Base-by-base conservation (phyloP, 306 rosid species). In the Cyclanthera cordifolia region DNA sequence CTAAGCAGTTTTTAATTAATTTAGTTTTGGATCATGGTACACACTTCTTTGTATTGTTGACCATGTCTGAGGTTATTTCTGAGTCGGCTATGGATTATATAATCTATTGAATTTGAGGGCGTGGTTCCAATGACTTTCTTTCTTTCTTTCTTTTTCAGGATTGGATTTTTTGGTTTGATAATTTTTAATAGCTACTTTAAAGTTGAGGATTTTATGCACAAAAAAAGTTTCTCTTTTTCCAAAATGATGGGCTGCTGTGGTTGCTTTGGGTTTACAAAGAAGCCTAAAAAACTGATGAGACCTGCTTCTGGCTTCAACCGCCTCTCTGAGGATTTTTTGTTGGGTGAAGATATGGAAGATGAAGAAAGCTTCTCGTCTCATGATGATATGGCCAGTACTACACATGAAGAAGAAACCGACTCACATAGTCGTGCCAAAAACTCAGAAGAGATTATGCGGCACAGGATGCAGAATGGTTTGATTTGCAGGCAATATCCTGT, bases 401-500 rank as follows among this genome's bases (percentile, higher is more conserved):
- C 64, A 47, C 76, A 85, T 46, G 85, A 84, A 30, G 95, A 90
- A 68, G 96, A 88, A 54, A 68, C 71, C 45, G 91, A 78, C 69
- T 67, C 71, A 20, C 86, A 75, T 20, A 53, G 20, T 65, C 77
- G 82, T 9, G 75, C 81, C 63, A 94, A 88, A 75, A 79, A 81
- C 66, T 87, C 99, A 0, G 99, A 94, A 67, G 99, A 94, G 45
- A 85, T 94, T 79, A 79, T 94, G 76, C 74, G 6, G 67, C 57
- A 76, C 50, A 88, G 91, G 76, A 85, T 69, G 23, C 86, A 85
- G 82, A 85, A 78, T 60, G 99, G 74, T 59, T 72, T 88, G 91
- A 73, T 90, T 75, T 94, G 99, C 76, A 82, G 99, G 85, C 87
- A 83, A 79, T 78, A 75, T 75, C 99, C 99, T 49, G 96, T 89